These are phyloP conservation scores for Euphrasia arctica DNA, from an alignment of 305 asterid species.

Conservation along the genomic window DNA sequence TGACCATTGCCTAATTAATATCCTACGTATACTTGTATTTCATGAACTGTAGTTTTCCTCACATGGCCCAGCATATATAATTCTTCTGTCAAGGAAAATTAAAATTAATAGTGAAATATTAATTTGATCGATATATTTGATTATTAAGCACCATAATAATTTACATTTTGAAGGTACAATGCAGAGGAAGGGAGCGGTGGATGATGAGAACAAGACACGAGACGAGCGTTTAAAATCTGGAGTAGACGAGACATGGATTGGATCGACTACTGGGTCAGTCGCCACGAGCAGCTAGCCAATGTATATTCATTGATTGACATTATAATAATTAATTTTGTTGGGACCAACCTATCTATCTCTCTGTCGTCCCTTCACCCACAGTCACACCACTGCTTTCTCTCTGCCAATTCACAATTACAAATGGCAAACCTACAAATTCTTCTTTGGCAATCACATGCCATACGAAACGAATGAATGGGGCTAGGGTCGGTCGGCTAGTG, in stretches of 20 bases:
- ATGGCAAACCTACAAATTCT: constrained; percentile 77
- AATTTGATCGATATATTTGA: no score
- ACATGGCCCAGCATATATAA: no score
- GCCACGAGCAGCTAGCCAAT: constrained; percentile 36
- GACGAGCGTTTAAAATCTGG: constrained; percentile 29
- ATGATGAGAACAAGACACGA: no score
- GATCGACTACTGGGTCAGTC: constrained; percentile 35
- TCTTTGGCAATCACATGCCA: constrained; percentile 76
- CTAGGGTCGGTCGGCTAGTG: constrained; percentile 8
- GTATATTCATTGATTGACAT: constrained; percentile 37
- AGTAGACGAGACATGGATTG: no score
- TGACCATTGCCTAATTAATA: no score
- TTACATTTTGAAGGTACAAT: no score
- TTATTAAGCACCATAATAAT: no score
- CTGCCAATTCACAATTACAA: constrained; percentile 36
- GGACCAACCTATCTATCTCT: constrained; percentile 36
- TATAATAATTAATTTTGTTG: constrained; percentile 35
- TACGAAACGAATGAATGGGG: constrained; percentile 9
- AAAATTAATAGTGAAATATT: no score
- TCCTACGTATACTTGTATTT: no score
- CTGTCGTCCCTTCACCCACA: constrained; percentile 34
- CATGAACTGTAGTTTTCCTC: no score
- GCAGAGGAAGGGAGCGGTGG: no score
- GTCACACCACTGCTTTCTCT: background rate
- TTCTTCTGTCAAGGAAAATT: no score